Percentiles rank a stretch among this genome's conserved stretches.
Evolutionary conservation across 176 grass and related monocot species (phyloP).

Genomic region (Cenchrus americanus): DNA sequence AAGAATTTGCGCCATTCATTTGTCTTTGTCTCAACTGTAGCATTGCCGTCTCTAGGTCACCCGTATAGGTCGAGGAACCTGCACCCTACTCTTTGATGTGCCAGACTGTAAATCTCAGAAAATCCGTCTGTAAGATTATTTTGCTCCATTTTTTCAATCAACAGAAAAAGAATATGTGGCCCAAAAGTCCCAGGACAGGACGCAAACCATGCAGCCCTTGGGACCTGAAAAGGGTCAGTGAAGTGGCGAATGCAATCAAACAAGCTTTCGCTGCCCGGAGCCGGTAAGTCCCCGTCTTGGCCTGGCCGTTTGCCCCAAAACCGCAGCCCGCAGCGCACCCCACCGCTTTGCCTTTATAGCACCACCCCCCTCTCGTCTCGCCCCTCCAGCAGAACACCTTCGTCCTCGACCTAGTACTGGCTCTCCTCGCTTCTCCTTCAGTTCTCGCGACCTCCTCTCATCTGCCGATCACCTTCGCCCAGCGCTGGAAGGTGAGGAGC

Average conservation of each 20-base stretch:
- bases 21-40: too few species aligned
- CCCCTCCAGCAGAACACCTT: neutral
- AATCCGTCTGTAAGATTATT: neutral
- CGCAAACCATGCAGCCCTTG: slow-evolving; percentile 5
- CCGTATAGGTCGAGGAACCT: too few species aligned
- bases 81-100: too few species aligned
- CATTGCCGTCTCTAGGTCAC: too few species aligned
- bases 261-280: slow-evolving; percentile 1
- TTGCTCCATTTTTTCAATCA: neutral
- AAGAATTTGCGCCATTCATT: too few species aligned
- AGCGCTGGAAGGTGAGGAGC: slow-evolving; percentile 32
- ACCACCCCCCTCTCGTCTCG: neutral
- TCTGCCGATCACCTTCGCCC: slow-evolving; percentile 3
- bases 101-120: neutral
- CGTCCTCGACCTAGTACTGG: neutral
- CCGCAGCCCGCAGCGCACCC: neutral
- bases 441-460: neutral
- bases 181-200: neutral
- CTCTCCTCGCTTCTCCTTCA: neutral
- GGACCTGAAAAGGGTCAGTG: slow-evolving; percentile 28
- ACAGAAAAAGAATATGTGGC: neutral
- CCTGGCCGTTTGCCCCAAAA: neutral
- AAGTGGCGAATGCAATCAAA: slow-evolving; percentile 16
- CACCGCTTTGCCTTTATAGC: slow-evolving; percentile 33
- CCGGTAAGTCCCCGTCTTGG: slow-evolving; percentile 11